Percentiles rank a stretch among this genome's conserved stretches.
Conservation (phyloP, 345 rosid species). For the Clarkia xantiana region DNA sequence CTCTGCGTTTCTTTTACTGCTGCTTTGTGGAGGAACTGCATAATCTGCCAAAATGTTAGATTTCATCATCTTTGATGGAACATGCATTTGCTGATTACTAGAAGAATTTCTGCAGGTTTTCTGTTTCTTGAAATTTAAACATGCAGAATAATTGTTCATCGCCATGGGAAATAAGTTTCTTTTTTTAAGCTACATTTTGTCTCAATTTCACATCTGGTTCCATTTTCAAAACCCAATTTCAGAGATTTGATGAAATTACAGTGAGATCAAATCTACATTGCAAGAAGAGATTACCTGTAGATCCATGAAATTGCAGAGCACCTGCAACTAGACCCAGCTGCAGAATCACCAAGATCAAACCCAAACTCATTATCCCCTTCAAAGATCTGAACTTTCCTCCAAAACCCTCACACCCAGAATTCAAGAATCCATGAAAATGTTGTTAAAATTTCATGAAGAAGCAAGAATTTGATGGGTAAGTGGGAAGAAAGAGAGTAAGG, state of each 20-base stretch:
- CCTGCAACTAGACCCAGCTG: conserved; percentile 7
- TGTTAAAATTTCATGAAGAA: neutral
- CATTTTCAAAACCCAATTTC: no score
- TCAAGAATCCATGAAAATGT: conserved; percentile 1
- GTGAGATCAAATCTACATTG: neutral
- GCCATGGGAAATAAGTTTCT: no score
- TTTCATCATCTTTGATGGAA: no score
- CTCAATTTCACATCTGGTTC: neutral
- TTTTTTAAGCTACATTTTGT: no score
- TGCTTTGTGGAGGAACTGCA: neutral
- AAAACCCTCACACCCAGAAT: conserved; percentile 17
- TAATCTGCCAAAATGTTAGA: no score
- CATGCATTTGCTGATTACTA: no score
- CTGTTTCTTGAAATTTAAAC: no score
- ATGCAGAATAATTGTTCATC: no score
- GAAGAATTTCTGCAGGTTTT: no score
- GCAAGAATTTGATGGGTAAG: neutral
- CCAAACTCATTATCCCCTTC: conserved; percentile 15
- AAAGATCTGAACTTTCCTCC: neutral
- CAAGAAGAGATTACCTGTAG: conserved; percentile 35
- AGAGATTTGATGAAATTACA: neutral
- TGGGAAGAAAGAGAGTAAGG: no score
- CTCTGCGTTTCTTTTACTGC: conserved; percentile 19
- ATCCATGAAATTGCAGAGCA: conserved; percentile 28
- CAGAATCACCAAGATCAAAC: conserved; percentile 21